These are phyloP conservation scores for Septoria linicola DNA, from an alignment of 2,329 filamentous ascomycete species.

Conservation along the genomic window DNA sequence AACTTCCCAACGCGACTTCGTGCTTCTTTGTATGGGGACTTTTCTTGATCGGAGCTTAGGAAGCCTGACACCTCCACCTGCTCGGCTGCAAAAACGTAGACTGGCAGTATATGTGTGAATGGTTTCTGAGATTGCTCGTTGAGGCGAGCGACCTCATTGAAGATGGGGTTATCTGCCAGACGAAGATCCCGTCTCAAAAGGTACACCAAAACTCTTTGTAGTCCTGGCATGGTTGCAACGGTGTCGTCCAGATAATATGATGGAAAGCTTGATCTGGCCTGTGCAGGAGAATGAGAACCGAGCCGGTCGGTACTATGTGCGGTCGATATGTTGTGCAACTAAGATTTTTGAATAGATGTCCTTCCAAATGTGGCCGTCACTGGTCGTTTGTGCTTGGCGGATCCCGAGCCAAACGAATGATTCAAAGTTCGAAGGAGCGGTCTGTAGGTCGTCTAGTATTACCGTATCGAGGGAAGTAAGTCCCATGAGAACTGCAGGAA, in stretches of 20 bases:
- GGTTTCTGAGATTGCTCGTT: constrained; percentile 48
- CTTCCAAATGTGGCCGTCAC: not conserved
- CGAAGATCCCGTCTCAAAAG: constrained; percentile 71
- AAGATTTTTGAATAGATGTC: too few relatives aligned
- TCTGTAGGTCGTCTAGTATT: constrained; percentile 6
- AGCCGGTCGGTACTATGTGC: too few relatives aligned
- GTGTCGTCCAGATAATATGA: not conserved
- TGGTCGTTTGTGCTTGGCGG: not conserved
- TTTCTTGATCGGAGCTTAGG: constrained; percentile 49
- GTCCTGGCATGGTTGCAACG: constrained; percentile 9
- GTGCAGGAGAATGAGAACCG: too few relatives aligned
- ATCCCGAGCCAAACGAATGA: not conserved
- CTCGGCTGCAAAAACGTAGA: constrained; percentile 67
- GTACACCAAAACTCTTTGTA: constrained; percentile 61
- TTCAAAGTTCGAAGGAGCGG: not conserved
- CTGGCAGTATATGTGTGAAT: constrained; percentile 66
- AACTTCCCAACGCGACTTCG: constrained; percentile 64
- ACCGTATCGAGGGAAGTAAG: constrained; percentile 3
- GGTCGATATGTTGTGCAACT: too few relatives aligned
- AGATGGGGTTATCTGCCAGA: constrained; percentile 70
- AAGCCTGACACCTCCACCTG: constrained; percentile 77
- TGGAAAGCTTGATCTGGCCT: too few relatives aligned
- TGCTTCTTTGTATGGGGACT: constrained; percentile 68
- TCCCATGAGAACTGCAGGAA: constrained; percentile 12
- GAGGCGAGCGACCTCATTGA: constrained; percentile 56